Percentiles rank a stretch among this genome's conserved stretches.
These are phyloP conservation scores for Globisporangium yorkense DNA, from an alignment of 352 stramenopile species.

Conservation along the genomic window DNA sequence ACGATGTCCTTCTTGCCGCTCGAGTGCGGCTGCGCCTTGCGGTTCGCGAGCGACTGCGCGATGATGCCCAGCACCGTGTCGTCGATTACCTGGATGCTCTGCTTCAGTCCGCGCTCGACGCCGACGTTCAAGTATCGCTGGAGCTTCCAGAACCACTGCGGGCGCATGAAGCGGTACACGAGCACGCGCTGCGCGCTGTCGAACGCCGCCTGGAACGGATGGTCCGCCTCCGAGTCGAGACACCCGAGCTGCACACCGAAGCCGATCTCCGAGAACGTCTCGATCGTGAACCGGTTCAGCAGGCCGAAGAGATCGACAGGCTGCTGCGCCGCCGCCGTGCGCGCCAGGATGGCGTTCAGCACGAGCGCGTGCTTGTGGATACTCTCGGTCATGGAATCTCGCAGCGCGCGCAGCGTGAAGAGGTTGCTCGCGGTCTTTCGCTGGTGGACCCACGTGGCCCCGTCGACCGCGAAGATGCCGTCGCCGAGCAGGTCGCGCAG, in stretches of 20 bases:
- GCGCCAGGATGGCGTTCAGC: constrained; percentile 8
- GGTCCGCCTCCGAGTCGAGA: constrained; percentile 25
- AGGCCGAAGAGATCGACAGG: constrained; percentile 33
- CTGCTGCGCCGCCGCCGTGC: not conserved
- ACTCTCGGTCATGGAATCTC: constrained; percentile 11
- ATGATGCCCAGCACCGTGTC: constrained; percentile 33
- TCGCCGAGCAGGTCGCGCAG: constrained; percentile 15
- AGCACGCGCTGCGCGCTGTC: constrained; percentile 31
- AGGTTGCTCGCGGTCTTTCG: constrained; percentile 18
- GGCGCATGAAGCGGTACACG: constrained; percentile 27
- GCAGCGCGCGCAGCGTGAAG: constrained; percentile 14
- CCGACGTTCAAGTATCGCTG: constrained; percentile 29
- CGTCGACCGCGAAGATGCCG: constrained; percentile 20
- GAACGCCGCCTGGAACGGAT: constrained; percentile 49
- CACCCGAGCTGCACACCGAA: constrained; percentile 50
- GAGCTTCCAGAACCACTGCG: constrained; percentile 39
- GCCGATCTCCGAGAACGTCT: constrained; percentile 62
- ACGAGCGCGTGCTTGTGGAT: constrained; percentile 12
- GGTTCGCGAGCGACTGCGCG: constrained; percentile 20
- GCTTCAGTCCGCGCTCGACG: constrained; percentile 23
- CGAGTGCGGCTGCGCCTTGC: not conserved
- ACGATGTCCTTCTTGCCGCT: constrained; percentile 4
- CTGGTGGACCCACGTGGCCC: constrained; percentile 13
- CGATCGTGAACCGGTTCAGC: constrained; percentile 53
- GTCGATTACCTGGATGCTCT: constrained; percentile 31